Evolutionary conservation across 768 basidiomycete species (phyloP), one percentile per base, ranked within the genome.

Genomic region (Naganishia friedmannii): DNA sequence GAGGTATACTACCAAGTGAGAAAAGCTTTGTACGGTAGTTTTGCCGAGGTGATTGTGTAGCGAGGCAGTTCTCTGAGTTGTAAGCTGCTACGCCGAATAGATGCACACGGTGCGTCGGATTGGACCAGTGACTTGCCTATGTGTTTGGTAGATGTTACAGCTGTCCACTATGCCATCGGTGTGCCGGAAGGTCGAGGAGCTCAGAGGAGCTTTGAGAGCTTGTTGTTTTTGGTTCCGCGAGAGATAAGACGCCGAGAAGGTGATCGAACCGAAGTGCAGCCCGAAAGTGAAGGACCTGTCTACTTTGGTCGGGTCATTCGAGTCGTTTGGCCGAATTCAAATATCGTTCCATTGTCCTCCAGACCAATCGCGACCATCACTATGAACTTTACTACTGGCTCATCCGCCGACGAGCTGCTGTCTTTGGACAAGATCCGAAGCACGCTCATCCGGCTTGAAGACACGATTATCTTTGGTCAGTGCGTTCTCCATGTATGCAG

Each of bases 381-480:
- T 12, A 80, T 80, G 79, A 81, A 81, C 74, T 81, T 81, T 53
- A 81, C 80, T 0, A 72, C 77, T 8, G 79, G 79, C 2, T 75
- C 75, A 19, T 56, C 67, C 1, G 73, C 60, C n/a, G 71, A 83
- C 34, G 89, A 94, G 78, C 91, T 93, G 1, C 86, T 97, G 17
- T 90, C 89, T 23, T 84, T 95, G n/a, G 90, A 93, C 56, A 85
- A 87, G 71, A 98, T 99, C 75, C 85, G 96, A 68, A 87, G 88
- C 26, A 90, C 93, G 56, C 84, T 99, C 19, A 88, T 85, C 72
- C 87, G 96, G 31, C 87, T 99, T 28, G 96, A 99, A 79, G 96
- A 99, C 76, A 99, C 95, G 26, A 98, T 99, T 84, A 98, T 98
- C 81, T 99, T 99, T 81, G 77, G 84, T 84, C 48, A 72, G 83